Conservation (phyloP, 352 stramenopile genomes). For the Aphanomyces astaci region DNA sequence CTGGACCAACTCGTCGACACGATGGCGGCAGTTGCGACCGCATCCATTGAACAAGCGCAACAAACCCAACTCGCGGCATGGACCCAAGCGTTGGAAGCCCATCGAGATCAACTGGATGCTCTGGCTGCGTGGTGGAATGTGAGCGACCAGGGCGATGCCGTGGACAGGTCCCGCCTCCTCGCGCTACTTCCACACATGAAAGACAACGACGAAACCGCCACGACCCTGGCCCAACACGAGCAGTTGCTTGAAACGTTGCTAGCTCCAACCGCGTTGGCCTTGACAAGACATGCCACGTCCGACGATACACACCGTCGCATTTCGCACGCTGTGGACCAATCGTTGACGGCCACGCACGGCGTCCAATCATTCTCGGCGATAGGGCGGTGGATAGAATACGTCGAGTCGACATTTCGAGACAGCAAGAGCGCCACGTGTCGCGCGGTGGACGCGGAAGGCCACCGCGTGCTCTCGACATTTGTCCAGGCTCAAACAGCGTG, state of each 20-base stretch:
- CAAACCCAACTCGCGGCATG: background rate
- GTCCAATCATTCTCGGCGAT: background rate
- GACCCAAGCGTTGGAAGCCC: background rate
- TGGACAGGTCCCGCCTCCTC: background rate
- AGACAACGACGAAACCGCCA: background rate
- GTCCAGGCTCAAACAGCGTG: background rate
- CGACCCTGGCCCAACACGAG: background rate
- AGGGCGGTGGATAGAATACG: background rate
- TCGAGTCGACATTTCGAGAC: conserved; percentile 7
- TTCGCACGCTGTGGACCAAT: background rate
- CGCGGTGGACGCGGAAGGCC: background rate
- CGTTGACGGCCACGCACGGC: background rate
- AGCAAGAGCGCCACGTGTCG: background rate
- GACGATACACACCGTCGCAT: too few species aligned
- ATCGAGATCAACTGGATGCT: background rate
- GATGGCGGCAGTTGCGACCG: background rate
- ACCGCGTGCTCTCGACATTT: background rate
- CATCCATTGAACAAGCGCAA: background rate
- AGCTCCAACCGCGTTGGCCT: too few species aligned
- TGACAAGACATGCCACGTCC: too few species aligned
- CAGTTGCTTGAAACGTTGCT: too few species aligned
- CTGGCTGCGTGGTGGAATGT: conserved; percentile 1
- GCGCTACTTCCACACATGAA: background rate
- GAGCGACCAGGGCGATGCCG: too few species aligned
- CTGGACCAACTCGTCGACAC: background rate